phyloP scores from a whole-genome alignment of 345 rosid species.

The Populus simonii region DNA sequence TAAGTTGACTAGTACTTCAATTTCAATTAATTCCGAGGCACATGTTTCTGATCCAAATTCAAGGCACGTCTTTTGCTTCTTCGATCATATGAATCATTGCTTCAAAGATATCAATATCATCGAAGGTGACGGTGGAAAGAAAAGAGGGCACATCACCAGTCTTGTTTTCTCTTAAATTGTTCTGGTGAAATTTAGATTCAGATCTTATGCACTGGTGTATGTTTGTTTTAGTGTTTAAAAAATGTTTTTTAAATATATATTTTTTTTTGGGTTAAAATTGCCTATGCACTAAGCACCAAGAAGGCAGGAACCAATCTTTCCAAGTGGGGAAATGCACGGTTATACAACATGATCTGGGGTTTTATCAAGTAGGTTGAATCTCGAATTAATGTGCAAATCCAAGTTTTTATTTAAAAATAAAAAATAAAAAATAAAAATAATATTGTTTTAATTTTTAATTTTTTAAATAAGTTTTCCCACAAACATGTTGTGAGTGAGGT shows the following conservation, averaged over 20 bases:
- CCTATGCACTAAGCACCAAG: not conserved
- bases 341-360: too few species aligned
- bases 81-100: not conserved
- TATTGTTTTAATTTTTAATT: too few species aligned
- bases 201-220: not conserved
- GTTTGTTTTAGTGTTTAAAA: too few species aligned
- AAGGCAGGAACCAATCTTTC: not conserved
- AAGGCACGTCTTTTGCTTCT: not conserved
- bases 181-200: not conserved
- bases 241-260: too few species aligned
- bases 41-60: slow-evolving; percentile 1
- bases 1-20: not conserved
- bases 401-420: too few species aligned
- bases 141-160: not conserved
- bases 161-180: not conserved
- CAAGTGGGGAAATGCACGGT: too few species aligned
- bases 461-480: too few species aligned
- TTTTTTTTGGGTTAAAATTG: too few species aligned
- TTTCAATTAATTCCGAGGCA: not conserved
- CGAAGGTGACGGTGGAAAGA: not conserved
- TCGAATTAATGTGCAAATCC: too few species aligned
- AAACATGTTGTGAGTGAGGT: too few species aligned
- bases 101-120: not conserved
- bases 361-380: too few species aligned
- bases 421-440: too few species aligned